These are phyloP conservation scores for Omphalotus olearius DNA, from an alignment of 1,284 basidiomycete species.

Conservation along the genomic window DNA sequence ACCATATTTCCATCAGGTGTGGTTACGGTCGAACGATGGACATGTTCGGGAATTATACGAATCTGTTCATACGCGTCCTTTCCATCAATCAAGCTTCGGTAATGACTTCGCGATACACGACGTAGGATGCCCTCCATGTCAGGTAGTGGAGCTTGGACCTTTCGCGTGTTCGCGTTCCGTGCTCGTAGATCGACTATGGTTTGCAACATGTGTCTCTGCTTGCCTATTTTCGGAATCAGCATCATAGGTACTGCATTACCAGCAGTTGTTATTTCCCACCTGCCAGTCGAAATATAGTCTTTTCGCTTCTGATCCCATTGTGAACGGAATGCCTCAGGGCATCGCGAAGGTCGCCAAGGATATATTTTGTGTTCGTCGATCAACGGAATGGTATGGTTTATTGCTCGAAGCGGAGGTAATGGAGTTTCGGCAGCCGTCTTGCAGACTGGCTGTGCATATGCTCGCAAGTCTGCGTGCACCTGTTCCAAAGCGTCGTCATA, in stretches of 20 bases:
- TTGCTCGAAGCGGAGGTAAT: not conserved
- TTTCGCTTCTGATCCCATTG: too few relatives aligned
- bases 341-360: not conserved
- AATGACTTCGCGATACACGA: slow-evolving; percentile 23
- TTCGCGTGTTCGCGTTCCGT: slow-evolving; percentile 20
- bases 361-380: not conserved
- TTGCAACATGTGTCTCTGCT: slow-evolving; percentile 15
- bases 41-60: slow-evolving; percentile 22
- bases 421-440: not conserved
- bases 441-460: slow-evolving; percentile 4
- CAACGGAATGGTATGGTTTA: not conserved
- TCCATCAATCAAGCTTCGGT: slow-evolving; percentile 6
- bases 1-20: slow-evolving; percentile 29
- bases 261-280: not conserved
- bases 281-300: too few relatives aligned
- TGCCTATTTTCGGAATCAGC: slow-evolving; percentile 22
- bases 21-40: slow-evolving; percentile 16
- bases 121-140: slow-evolving; percentile 20
- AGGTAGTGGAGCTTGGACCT: slow-evolving; percentile 15
- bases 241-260: not conserved
- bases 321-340: not conserved
- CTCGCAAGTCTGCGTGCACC: not conserved
- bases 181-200: slow-evolving; percentile 21
- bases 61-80: slow-evolving; percentile 28
- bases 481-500: not conserved